A percentile compares a stretch with the other conserved stretches of the same genome.
These are phyloP conservation scores for Cyclotella kingstonii DNA, from an alignment of 108 stramenopile species.

Conservation along the genomic window DNA sequence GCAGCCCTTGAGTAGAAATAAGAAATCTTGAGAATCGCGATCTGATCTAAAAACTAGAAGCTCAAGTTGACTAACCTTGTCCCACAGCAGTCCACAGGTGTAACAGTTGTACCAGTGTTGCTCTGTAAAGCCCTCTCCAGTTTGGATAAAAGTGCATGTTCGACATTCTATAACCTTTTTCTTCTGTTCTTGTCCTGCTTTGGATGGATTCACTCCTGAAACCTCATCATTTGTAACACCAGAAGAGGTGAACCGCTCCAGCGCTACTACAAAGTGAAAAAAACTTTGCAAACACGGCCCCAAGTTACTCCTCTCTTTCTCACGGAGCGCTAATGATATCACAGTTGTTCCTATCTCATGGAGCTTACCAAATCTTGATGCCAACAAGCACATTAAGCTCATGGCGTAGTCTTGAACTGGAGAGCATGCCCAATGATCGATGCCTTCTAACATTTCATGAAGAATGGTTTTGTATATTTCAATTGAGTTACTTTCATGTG, in stretches of 20 bases:
- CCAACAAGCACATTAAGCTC: slow-evolving; percentile 30
- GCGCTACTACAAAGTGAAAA: slow-evolving; percentile 20
- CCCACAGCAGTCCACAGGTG: slow-evolving; percentile 81
- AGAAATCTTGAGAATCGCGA: background rate
- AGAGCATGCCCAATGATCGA: slow-evolving; percentile 27
- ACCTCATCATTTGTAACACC: background rate
- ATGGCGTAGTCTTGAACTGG: slow-evolving; percentile 4
- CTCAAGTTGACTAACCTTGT: slow-evolving; percentile 42
- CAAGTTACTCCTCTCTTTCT: slow-evolving; percentile 3
- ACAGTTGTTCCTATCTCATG: slow-evolving; percentile 16
- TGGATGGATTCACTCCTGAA: background rate
- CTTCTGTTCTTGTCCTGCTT: background rate
- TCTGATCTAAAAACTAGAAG: no score
- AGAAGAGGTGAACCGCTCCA: slow-evolving; percentile 12
- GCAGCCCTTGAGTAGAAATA: slow-evolving; percentile 44
- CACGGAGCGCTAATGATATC: background rate
- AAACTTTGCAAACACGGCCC: slow-evolving; percentile 8
- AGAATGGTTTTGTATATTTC: slow-evolving; percentile 25
- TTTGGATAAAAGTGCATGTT: slow-evolving; percentile 66
- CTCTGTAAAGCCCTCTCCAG: slow-evolving; percentile 71
- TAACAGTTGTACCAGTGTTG: slow-evolving; percentile 87
- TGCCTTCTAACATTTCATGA: slow-evolving; percentile 6
- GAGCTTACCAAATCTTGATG: slow-evolving; percentile 30
- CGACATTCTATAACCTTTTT: slow-evolving; percentile 2
- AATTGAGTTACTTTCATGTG: slow-evolving; percentile 7